Evolutionary conservation across 1,139 yeast genomes (phyloP).

Genomic region (Diutina rugosa): DNA sequence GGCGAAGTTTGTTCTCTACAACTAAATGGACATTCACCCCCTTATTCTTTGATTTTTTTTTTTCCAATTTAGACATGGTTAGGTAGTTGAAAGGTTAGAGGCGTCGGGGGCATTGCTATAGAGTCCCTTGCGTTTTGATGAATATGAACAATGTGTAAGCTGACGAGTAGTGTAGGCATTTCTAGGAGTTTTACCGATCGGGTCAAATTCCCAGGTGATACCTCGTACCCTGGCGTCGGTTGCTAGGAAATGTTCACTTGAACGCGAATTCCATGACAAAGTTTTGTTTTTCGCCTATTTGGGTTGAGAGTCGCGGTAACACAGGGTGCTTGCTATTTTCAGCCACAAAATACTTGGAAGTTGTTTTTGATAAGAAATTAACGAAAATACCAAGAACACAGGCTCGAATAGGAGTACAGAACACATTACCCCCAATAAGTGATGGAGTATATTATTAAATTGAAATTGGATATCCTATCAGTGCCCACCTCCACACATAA

Average conservation of each 20-base stretch:
- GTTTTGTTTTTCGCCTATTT: neutral
- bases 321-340: too few relatives aligned
- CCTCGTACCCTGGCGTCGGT: neutral
- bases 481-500: too few relatives aligned
- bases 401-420: too few relatives aligned
- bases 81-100: neutral
- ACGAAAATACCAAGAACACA: too few relatives aligned
- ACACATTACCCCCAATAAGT: too few relatives aligned
- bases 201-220: neutral
- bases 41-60: neutral
- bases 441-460: too few relatives aligned
- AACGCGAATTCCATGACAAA: neutral
- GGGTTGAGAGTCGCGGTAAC: neutral
- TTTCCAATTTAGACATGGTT: neutral
- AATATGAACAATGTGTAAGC: neutral
- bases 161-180: neutral
- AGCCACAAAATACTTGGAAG: too few relatives aligned
- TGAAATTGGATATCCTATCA: too few relatives aligned
- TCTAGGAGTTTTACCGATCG: neutral
- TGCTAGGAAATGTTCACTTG: neutral
- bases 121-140: neutral
- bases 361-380: too few relatives aligned
- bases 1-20: conserved; percentile 58
- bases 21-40: neutral
- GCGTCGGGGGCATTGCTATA: neutral